Evolutionary conservation across 2,329 filamentous ascomycete species (phyloP), one percentile per base, ranked within the genome.

Genomic region (Fusarium continuum): DNA sequence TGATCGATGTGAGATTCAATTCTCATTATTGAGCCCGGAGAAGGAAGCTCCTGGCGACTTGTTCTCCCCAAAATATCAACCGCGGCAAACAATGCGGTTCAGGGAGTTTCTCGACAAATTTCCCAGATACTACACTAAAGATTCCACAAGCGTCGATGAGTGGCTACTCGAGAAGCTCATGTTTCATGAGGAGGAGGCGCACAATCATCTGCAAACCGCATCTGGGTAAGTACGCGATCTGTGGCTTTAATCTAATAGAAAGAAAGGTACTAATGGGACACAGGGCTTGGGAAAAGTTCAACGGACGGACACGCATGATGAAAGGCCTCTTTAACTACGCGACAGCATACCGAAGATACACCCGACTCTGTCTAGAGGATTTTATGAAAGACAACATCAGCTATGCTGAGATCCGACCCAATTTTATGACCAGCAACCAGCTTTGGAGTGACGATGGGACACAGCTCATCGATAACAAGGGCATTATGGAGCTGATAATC

Each of bases 251-350:
- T n/a, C n/a, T n/a, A 16, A 17, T n/a, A 9, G 13, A n/a, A 9
- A 26, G 10, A 17, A 9, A 31, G n/a, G 20, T 17, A 35, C 55
- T 67, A 45, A 70, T 17, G 16, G n/a, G 3, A 31, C 10, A n/a
- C 48, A 84, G 83, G 7, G 80, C 82, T 7, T 87, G 85, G 85
- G 77, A 81, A 54, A 83, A 82, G 67, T 93, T 92, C 74, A 90
- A 91, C 63, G 82, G 83, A 43, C 82, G 88, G 5, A 91, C 89
- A 4, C 82, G 87, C 44, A 88, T 89, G 78, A 90, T 91, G 82
- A 91, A 91, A 70, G 89, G 89, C 0, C 78, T 91, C 0, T 83
- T 91, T 68, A 89, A 88, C 70, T 91, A 91, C 65, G 82, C 86
- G 70, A 80, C 78, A 4, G 86, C 87, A 4, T 91, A 87, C 69